Conservation (phyloP, 441 rosid species). For the Erodium chrysanthum region DNA sequence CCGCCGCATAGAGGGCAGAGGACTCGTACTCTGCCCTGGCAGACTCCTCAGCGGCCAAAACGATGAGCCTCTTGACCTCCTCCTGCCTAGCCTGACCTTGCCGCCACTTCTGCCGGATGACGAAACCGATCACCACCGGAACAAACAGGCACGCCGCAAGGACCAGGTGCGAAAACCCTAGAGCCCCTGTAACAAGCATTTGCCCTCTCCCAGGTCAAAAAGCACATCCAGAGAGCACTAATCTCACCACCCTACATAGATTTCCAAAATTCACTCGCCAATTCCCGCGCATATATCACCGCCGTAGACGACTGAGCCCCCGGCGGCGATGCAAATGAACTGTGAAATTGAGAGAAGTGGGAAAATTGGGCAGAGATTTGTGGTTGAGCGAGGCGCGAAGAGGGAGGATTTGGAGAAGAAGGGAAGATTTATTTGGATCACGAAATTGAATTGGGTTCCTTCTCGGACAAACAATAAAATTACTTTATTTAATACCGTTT, state of each 20-base stretch:
- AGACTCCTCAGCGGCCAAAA: slow-evolving; percentile 77
- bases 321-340: no score
- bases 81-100: slow-evolving; percentile 41
- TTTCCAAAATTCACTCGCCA: neutral
- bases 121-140: slow-evolving; percentile 33
- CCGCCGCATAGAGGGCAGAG: slow-evolving; percentile 26
- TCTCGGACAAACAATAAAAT: no score
- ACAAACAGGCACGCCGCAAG: slow-evolving; percentile 36
- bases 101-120: slow-evolving; percentile 64
- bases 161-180: slow-evolving; percentile 44
- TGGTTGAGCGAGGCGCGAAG: no score
- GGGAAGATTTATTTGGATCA: no score
- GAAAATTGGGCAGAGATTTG: no score
- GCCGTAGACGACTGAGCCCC: no score
- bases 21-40: slow-evolving; percentile 81
- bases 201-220: slow-evolving; percentile 31
- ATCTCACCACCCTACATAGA: slow-evolving; percentile 42
- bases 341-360: no score
- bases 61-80: slow-evolving; percentile 68
- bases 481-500: no score
- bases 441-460: no score
- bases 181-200: slow-evolving; percentile 74
- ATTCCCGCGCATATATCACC: no score
- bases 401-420: no score
- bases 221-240: slow-evolving; percentile 33